A percentile compares a stretch with the other conserved stretches of the same genome.
These are phyloP conservation scores for Cyclospora cayetanensis DNA, from an alignment of 169 alveolate genomes.

Conservation along the genomic window DNA sequence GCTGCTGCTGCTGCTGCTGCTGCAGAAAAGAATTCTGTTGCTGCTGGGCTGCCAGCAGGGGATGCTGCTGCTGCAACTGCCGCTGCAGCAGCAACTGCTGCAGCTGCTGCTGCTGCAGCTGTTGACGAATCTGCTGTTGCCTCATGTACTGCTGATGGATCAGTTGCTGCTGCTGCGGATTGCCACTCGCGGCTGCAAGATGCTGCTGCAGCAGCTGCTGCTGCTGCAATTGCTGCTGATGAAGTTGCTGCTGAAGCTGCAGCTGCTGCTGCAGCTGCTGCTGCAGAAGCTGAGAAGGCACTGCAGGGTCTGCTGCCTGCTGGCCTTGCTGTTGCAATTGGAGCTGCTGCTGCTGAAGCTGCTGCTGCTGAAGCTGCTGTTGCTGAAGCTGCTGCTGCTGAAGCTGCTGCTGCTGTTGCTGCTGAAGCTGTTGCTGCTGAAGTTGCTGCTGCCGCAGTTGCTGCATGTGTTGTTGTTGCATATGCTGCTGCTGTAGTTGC, in stretches of 20 bases:
- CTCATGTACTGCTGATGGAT: not conserved
- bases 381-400: not conserved
- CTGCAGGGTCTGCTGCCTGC: not conserved
- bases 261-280: slow-evolving; percentile 14
- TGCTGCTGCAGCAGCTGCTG: slow-evolving; percentile 11
- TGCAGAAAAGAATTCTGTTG: not conserved
- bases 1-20: not conserved
- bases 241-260: not conserved
- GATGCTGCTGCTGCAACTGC: not conserved
- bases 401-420: not conserved
- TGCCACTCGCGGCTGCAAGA: not conserved
- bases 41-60: not conserved
- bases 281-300: not conserved
- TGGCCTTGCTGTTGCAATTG: not conserved
- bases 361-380: slow-evolving; percentile 4
- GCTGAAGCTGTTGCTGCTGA: not conserved
- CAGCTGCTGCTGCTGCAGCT: slow-evolving; percentile 13
- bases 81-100: not conserved
- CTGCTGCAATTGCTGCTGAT: not conserved
- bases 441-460: not conserved
- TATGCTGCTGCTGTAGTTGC: not conserved
- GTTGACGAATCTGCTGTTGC: not conserved
- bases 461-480: not conserved
- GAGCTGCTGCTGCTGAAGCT: not conserved
- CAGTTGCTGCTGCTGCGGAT: not conserved